These are phyloP conservation scores for Phytophthora vignae DNA, from an alignment of 352 stramenopile genomes.

Conservation along the genomic window DNA sequence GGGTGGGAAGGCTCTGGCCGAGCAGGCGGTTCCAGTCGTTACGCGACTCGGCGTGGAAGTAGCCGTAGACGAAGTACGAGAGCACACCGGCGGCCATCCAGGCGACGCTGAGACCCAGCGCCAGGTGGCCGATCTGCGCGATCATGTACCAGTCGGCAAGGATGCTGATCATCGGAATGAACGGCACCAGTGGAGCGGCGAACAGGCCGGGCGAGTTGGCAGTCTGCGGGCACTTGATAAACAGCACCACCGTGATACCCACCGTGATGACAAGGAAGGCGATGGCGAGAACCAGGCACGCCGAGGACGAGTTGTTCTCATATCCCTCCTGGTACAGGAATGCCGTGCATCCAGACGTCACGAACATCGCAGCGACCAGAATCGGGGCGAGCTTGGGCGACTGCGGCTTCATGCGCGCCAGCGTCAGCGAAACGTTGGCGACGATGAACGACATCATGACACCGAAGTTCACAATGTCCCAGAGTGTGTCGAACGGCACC, in stretches of 20 bases:
- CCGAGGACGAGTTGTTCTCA: constrained; percentile 43
- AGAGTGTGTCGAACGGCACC: constrained; percentile 81
- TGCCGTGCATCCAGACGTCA: constrained; percentile 40
- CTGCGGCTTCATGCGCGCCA: constrained; percentile 62
- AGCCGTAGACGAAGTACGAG: constrained; percentile 75
- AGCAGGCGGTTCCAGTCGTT: constrained; percentile 54
- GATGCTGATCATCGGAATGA: constrained; percentile 62
- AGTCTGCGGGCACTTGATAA: constrained; percentile 57
- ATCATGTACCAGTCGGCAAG: constrained; percentile 76
- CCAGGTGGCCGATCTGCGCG: constrained; percentile 52
- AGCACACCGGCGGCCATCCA: constrained; percentile 58
- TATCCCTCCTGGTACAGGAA: constrained; percentile 75
- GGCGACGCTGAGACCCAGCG: constrained; percentile 44
- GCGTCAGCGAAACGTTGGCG: constrained; percentile 73
- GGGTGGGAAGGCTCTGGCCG: constrained; percentile 40
- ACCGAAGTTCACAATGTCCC: constrained; percentile 90
- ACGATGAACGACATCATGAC: constrained; percentile 90
- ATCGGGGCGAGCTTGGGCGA: constrained; percentile 53
- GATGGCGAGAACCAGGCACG: constrained; percentile 52
- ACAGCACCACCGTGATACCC: constrained; percentile 41
- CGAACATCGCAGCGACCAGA: constrained; percentile 47
- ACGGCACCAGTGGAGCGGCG: constrained; percentile 63
- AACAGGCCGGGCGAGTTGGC: constrained; percentile 45
- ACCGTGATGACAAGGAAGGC: constrained; percentile 54
- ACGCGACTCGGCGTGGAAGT: constrained; percentile 49